Base-by-base conservation (phyloP, 208 protist genomes). In the Leishmania arabica region DNA sequence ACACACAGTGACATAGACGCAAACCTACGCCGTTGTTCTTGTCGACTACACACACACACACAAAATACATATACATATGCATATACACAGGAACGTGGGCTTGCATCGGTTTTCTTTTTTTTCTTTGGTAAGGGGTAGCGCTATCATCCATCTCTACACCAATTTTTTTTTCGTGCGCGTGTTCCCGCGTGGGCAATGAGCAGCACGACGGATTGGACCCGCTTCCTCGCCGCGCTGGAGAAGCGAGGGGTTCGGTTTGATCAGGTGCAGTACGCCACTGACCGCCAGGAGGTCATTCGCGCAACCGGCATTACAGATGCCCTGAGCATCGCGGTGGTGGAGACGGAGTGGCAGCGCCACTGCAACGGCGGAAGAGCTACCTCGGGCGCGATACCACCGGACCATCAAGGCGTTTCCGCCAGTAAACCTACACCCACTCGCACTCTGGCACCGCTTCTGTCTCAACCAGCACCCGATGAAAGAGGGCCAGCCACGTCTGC, bases 321-420 rank as follows among this genome's bases (percentile, higher is more conserved):
- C 3, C 86, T 97, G 45, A 90, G 84, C 31, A 84, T 96, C 73
- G 94, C 94, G 49, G 86, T 97, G 13, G 69, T 97, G 19, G 94
- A 97, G 75, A 97, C 94, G 64, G 92, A 95, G 76, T 97, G 94
- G 93, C 82, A 91, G 76, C 84, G 86, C n/a, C 34, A 64, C 31
- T 75, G 37, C 56, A 69, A 7, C 42, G 31, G 69, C 24, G 47
- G 42, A 42, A n/a, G 17, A n/a, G 45, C 34, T 53, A 27, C 42
- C 27, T 47, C 40, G 24, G n/a, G 31, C 1, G 3, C 37, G n/a
- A 34, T 34, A 21, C 27, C 53, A 21, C 34, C 27, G 68, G 21
- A 34, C 11, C 49, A 60, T 51, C 77, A 80, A 31, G 53, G n/a
- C 77, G 6, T 31, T 49, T 34, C 31, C 5, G 24, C 11, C 3